Evolutionary conservation across 2,329 filamentous ascomycete species (phyloP).

Genomic region (Pezicula carpinea): DNA sequence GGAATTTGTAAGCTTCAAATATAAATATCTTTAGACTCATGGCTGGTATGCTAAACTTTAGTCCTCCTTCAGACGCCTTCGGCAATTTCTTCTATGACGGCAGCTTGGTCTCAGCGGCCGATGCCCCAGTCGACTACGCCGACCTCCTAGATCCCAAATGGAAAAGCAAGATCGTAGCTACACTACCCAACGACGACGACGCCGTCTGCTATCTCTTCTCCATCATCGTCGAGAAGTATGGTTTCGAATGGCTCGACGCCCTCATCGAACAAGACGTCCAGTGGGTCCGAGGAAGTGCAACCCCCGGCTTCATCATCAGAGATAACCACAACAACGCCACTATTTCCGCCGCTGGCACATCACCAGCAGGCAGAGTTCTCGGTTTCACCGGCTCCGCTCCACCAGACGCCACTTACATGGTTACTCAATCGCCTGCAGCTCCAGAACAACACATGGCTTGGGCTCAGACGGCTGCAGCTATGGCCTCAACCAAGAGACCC

Average conservation of each 20-base stretch:
- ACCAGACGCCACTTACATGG: slow-evolving; percentile 21
- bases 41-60: not conserved
- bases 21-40: not conserved
- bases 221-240: slow-evolving; percentile 39
- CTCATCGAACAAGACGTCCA: slow-evolving; percentile 43
- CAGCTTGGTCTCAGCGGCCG: slow-evolving; percentile 18
- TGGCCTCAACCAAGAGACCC: slow-evolving; percentile 5
- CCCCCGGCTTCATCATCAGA: slow-evolving; percentile 33
- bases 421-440: too few relatives aligned
- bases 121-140: slow-evolving; percentile 35
- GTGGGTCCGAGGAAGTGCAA: slow-evolving; percentile 48
- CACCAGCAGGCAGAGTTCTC: not conserved
- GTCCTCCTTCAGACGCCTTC: not conserved
- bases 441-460: too few relatives aligned
- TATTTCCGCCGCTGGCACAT: not conserved
- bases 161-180: slow-evolving; percentile 49
- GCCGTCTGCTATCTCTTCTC: slow-evolving; percentile 47
- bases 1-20: not conserved
- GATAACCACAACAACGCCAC: not conserved
- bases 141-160: slow-evolving; percentile 44
- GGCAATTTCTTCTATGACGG: not conserved
- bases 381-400: not conserved
- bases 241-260: slow-evolving; percentile 41
- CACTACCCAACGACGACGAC: slow-evolving; percentile 55
- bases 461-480: not conserved